These are phyloP conservation scores for Aureobasidium sp. DNA, from an alignment of 2,329 filamentous ascomycete genomes.

Conservation along the genomic window DNA sequence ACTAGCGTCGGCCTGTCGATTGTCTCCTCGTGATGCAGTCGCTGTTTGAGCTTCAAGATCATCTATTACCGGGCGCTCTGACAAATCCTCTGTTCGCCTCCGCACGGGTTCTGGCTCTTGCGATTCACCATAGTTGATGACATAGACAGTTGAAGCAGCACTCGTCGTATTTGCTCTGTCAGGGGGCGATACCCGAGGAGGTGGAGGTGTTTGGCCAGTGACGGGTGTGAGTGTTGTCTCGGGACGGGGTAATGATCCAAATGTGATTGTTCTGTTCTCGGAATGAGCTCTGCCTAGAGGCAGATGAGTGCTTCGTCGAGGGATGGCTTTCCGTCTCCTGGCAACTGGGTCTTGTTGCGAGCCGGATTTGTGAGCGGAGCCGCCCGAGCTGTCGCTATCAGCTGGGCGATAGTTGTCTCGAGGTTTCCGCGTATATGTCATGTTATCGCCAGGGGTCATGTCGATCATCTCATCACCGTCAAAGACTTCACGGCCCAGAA, in stretches of 20 bases:
- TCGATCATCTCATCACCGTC: slow-evolving; percentile 92
- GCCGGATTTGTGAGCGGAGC: slow-evolving; percentile 20
- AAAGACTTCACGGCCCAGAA: slow-evolving; percentile 82
- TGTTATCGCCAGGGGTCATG: slow-evolving; percentile 52
- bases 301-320: slow-evolving; percentile 24
- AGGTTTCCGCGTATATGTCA: slow-evolving; percentile 33
- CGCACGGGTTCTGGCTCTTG: slow-evolving; percentile 37
- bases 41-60: slow-evolving; percentile 5
- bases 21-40: not conserved
- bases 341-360: slow-evolving; percentile 20
- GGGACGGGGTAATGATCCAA: slow-evolving; percentile 20
- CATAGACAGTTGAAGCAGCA: slow-evolving; percentile 57
- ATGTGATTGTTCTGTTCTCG: slow-evolving; percentile 18
- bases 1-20: not conserved
- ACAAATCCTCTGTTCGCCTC: slow-evolving; percentile 20
- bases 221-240: slow-evolving; percentile 3
- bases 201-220: slow-evolving; percentile 28
- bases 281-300: slow-evolving; percentile 29
- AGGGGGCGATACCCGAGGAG: slow-evolving; percentile 45
- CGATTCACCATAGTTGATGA: slow-evolving; percentile 51
- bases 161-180: slow-evolving; percentile 56
- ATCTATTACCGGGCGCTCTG: not conserved
- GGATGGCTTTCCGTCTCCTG: slow-evolving; percentile 19
- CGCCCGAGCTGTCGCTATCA: slow-evolving; percentile 25
- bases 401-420: slow-evolving; percentile 17